Base-by-base conservation (phyloP, 208 protist genomes). In the Crithidia bombi region DNA sequence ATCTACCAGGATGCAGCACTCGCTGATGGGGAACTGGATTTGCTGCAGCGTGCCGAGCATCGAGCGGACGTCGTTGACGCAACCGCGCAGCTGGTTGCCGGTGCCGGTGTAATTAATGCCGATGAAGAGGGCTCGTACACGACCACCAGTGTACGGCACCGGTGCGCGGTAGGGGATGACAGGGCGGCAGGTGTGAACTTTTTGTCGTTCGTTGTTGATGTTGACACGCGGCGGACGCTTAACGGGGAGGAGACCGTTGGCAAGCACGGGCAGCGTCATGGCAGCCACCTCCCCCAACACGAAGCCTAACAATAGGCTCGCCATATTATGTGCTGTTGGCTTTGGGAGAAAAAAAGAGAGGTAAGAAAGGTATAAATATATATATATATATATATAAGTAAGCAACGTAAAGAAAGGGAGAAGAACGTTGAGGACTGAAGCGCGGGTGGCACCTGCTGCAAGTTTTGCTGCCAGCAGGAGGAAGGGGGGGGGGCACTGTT, bases 21-120 rank as follows among this genome's bases (percentile, higher is more conserved):
- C 85, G 14, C 71, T 77, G 49, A 94, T 92, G 15, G 90, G 90
- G 71, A 94, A 95, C 23, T 75, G 62, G 55, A 97, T 93, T 15
- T 79, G 69, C 69, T 95, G 83, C 38, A 97, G 73, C 30, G 90
- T 91, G 12, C 65, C 73, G 35, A 95, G 64, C 88, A 96, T 96
- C 59, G 82, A 74, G 54, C 77, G 68, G 2, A 92, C 86, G 62
- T 97, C 93, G 70, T 97, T 96, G 23, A 96, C 82, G 62, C 93
- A 97, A 38, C 93, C 93, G 25, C 72, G 75, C 28, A 97, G 78
- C 52, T 85, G 66, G 30, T 73, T 79, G 36, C 61, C 7, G 17
- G 73, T 87, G 25, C 91, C 93, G 25, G 65, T 87, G 82, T 97
- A 97, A 76, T 97, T 97, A 63, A 96, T 96, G 32, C 93, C 93